Conservation (phyloP, 2,329 filamentous ascomycete species). For the Periconia macrospinosa region DNA sequence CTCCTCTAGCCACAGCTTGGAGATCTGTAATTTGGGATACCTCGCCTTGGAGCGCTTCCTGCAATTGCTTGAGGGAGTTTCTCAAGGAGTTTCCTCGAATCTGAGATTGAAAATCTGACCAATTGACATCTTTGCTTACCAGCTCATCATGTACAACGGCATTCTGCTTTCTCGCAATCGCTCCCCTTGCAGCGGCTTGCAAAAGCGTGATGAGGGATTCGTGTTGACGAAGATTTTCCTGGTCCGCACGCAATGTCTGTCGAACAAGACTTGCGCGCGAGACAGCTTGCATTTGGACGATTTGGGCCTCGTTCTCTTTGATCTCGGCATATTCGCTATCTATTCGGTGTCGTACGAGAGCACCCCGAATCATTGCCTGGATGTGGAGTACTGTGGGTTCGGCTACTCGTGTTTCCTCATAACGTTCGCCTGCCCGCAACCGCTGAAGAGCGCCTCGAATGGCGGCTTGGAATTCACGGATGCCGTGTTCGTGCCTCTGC, state of each 20-base stretch:
- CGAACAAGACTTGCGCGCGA: constrained; percentile 47
- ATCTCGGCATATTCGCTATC: constrained; percentile 39
- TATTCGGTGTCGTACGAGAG: constrained; percentile 63
- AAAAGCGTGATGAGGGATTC: constrained; percentile 53
- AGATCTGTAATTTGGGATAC: constrained; percentile 33
- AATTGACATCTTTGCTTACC: constrained; percentile 44
- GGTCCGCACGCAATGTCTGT: constrained; percentile 36
- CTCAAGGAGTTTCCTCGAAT: constrained; percentile 45
- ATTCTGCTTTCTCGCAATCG: constrained; percentile 44
- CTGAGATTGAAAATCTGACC: constrained; percentile 50
- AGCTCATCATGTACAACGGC: constrained; percentile 46
- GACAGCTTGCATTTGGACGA: constrained; percentile 43
- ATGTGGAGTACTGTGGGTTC: constrained; percentile 60
- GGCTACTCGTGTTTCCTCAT: constrained; percentile 64
- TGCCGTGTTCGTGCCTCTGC: constrained; percentile 48
- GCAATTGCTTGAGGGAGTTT: constrained; percentile 30
- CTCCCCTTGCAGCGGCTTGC: constrained; percentile 67
- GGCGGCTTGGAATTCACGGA: constrained; percentile 59
- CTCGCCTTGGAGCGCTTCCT: constrained; percentile 36
- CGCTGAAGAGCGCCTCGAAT: constrained; percentile 54
- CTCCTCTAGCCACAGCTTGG: constrained; percentile 46
- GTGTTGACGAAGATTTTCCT: constrained; percentile 39
- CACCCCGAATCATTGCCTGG: constrained; percentile 64
- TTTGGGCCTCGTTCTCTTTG: constrained; percentile 52
- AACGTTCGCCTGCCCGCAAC: constrained; percentile 50